Evolutionary conservation across 176 grass and related monocot species (phyloP).

Genomic region (Triticum turgidum): DNA sequence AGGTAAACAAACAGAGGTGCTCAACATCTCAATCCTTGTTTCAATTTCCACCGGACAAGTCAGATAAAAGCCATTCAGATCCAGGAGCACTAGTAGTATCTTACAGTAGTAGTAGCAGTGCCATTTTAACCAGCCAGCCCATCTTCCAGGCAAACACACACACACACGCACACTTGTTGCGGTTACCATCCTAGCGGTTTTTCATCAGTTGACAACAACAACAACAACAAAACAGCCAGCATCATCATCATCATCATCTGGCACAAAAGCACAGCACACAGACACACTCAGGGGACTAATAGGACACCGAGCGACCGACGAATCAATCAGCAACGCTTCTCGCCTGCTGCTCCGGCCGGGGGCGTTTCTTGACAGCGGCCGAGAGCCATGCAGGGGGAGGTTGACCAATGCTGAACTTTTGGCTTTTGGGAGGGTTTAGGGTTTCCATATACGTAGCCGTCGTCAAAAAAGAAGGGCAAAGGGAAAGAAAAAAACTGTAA

Average conservation of each 20-base stretch:
- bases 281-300: slow-evolving; percentile 43
- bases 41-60: neutral
- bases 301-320: slow-evolving; percentile 43
- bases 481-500: slow-evolving; percentile 44
- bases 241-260: neutral
- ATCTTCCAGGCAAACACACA: neutral
- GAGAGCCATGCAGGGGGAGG: slow-evolving; percentile 68
- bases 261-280: neutral
- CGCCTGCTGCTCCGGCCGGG: slow-evolving; percentile 77
- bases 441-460: slow-evolving; percentile 25
- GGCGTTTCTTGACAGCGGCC: slow-evolving; percentile 6
- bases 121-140: neutral
- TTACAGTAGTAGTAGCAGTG: neutral
- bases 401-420: slow-evolving; percentile 53
- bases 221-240: neutral
- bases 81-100: neutral
- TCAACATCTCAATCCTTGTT: neutral
- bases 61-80: neutral
- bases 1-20: neutral
- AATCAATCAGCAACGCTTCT: slow-evolving; percentile 93
- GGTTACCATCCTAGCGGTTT: slow-evolving; percentile 9
- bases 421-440: neutral
- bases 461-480: slow-evolving; percentile 29
- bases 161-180: neutral
- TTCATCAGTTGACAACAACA: slow-evolving; percentile 5